Conservation (phyloP, 371 early-diverging fungal species). For the Actinomortierella ambigua region DNA sequence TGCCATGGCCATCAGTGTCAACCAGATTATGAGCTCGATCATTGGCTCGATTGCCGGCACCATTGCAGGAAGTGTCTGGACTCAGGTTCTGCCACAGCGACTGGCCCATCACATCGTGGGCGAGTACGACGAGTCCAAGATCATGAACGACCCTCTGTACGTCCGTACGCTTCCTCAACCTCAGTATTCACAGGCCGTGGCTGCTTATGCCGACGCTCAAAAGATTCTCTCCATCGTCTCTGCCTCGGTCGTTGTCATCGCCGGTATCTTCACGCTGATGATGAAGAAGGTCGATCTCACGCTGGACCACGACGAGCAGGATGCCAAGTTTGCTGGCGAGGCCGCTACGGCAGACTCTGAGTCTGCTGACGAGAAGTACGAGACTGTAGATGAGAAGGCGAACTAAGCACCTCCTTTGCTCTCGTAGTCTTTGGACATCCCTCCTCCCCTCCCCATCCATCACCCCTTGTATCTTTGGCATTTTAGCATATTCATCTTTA, state of each 20-base stretch:
- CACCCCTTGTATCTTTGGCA: no score
- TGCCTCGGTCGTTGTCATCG: slow-evolving; percentile 8
- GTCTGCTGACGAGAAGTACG: background rate
- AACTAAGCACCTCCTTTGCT: no score
- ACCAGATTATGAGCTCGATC: background rate
- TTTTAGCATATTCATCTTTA: no score
- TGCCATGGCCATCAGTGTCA: slow-evolving; percentile 13
- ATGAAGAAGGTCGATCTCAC: slow-evolving; percentile 16
- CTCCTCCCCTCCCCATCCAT: no score
- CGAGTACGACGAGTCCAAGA: background rate
- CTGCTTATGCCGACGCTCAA: slow-evolving; percentile 10
- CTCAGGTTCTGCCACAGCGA: slow-evolving; percentile 12
- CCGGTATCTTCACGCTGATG: slow-evolving; percentile 9
- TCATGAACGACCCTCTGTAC: slow-evolving; percentile 10
- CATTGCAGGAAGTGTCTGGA: slow-evolving; percentile 10
- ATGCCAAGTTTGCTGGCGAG: slow-evolving; percentile 12
- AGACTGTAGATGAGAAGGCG: background rate
- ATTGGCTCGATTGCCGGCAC: slow-evolving; percentile 3
- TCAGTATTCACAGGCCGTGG: slow-evolving; percentile 7
- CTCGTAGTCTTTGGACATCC: no score
- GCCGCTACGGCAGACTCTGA: background rate
- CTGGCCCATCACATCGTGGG: slow-evolving; percentile 6
- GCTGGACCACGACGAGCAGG: slow-evolving; percentile 12
- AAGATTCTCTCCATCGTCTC: slow-evolving; percentile 12
- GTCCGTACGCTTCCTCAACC: background rate